A percentile compares a stretch with the other conserved stretches of the same genome.
These are phyloP conservation scores for Mrakia frigida DNA, from an alignment of 768 basidiomycete genomes.

Conservation along the genomic window DNA sequence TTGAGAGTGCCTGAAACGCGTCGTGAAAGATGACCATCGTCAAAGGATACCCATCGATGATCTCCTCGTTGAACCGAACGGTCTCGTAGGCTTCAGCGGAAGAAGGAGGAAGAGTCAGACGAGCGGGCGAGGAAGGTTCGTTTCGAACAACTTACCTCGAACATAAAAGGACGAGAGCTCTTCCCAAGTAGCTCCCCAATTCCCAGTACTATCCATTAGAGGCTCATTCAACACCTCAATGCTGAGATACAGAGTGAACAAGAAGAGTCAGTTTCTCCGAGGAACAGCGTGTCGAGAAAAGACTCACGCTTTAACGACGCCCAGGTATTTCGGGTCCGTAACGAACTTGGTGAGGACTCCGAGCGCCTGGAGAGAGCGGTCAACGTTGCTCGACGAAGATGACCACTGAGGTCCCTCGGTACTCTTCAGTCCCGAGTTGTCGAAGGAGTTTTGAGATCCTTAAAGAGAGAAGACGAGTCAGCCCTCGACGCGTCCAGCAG, in stretches of 20 bases:
- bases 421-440: background rate
- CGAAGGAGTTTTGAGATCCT: constrained; percentile 7
- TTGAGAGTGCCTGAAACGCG: constrained; percentile 20
- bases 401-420: background rate
- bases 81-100: background rate
- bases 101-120: background rate
- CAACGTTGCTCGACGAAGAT: constrained; percentile 20
- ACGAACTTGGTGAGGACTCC: background rate
- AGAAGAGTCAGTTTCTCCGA: no score
- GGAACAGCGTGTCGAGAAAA: no score
- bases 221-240: constrained; percentile 30
- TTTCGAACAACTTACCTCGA: background rate
- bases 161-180: constrained; percentile 16
- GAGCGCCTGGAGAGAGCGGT: constrained; percentile 14
- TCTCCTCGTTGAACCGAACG: constrained; percentile 11
- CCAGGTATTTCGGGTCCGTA: constrained; percentile 4
- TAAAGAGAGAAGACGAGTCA: background rate
- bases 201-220: background rate
- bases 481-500: background rate
- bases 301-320: constrained; percentile 25
- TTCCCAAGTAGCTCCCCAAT: constrained; percentile 14
- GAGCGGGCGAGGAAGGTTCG: background rate
- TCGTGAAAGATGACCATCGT: constrained; percentile 26
- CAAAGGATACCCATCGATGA: background rate
- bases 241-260: no score